Evolutionary conservation across 441 rosid genomes (phyloP).

Genomic region (Adansonia madagascariensis): DNA sequence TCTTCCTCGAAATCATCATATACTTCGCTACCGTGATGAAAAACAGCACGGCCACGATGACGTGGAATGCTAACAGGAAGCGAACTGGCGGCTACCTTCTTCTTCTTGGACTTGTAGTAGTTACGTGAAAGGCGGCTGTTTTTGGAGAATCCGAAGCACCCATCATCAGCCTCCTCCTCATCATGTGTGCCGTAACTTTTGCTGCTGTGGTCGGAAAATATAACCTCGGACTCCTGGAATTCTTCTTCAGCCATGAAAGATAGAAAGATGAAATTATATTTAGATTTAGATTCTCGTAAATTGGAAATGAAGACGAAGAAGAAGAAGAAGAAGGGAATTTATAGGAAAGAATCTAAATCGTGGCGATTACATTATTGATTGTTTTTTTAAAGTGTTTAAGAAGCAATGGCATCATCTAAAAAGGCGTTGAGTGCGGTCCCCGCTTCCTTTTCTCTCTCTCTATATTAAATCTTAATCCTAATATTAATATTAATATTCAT

Average conservation of each 20-base stretch:
- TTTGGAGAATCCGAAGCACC: slow-evolving; percentile 18
- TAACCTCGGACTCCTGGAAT: slow-evolving; percentile 69
- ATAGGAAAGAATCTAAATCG: slow-evolving; percentile 33
- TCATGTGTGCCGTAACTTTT: background rate
- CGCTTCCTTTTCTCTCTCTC: slow-evolving; percentile 32
- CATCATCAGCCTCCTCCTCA: background rate
- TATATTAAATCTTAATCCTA: too few relatives aligned
- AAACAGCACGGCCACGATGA: slow-evolving; percentile 16
- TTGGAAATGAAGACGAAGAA: background rate
- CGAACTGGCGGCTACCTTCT: slow-evolving; percentile 31
- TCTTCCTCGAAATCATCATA: slow-evolving; percentile 39
- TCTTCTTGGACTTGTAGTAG: slow-evolving; percentile 29
- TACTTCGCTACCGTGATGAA: slow-evolving; percentile 23
- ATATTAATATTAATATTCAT: too few relatives aligned
- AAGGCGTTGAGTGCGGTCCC: slow-evolving; percentile 61
- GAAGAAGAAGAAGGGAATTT: background rate
- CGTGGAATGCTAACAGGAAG: slow-evolving; percentile 55
- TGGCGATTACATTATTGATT: slow-evolving; percentile 25
- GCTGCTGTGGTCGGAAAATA: slow-evolving; percentile 49
- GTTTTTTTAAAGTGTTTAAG: background rate
- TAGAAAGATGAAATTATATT: too few relatives aligned
- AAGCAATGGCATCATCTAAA: slow-evolving; percentile 40
- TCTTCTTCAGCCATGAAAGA: slow-evolving; percentile 68
- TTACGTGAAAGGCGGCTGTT: background rate
- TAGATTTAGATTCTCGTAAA: background rate